Conservation (phyloP, 257 asterid genomes). For the Gynochthodes officinalis region DNA sequence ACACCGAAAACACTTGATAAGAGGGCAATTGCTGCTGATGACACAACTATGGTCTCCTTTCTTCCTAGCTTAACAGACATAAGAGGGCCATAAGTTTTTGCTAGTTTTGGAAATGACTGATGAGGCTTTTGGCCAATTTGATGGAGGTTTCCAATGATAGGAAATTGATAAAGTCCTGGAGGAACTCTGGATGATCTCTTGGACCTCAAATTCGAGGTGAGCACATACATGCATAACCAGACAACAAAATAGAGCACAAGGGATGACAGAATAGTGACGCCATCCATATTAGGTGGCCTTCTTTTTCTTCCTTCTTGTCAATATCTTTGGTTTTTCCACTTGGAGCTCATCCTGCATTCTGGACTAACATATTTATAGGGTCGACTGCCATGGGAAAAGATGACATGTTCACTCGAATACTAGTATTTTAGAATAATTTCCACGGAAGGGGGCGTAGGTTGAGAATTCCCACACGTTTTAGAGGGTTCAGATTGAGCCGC, state of each 20-base stretch:
- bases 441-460: no score
- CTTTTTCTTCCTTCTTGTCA: background rate
- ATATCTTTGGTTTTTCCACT: no score
- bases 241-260: no score
- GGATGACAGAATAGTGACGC: background rate
- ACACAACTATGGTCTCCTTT: conserved; percentile 16
- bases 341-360: no score
- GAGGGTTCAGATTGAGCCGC: conserved; percentile 16
- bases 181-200: conserved; percentile 14
- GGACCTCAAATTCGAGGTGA: conserved; percentile 1
- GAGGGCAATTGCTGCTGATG: conserved; percentile 22
- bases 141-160: conserved; percentile 22
- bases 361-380: no score
- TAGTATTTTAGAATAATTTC: no score
- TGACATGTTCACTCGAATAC: no score
- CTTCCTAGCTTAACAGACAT: conserved; percentile 34
- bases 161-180: conserved; percentile 14
- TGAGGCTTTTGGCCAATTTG: conserved; percentile 20
- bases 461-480: no score
- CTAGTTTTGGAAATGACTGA: conserved; percentile 14
- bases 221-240: background rate
- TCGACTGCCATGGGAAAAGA: no score
- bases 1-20: no score
- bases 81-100: conserved; percentile 32
- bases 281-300: no score